A percentile compares a stretch with the other conserved stretches of the same genome.
Conservation (phyloP, 441 rosid genomes). For the Monsonia emarginata region DNA sequence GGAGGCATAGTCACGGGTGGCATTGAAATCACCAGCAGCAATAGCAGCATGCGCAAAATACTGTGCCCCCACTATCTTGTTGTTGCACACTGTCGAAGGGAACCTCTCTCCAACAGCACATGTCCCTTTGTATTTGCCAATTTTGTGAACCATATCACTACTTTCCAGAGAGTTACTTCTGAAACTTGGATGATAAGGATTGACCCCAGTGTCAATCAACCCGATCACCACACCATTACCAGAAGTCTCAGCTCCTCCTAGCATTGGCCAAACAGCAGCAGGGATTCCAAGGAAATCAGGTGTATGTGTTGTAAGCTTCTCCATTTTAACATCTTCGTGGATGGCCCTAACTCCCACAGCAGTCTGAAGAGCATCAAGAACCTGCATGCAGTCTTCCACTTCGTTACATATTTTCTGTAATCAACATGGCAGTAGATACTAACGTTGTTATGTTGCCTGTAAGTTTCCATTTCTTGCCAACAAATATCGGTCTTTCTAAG, state of each 20-base stretch:
- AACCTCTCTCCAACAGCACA: slow-evolving; percentile 31
- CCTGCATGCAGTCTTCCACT: slow-evolving; percentile 22
- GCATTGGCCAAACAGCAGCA: slow-evolving; percentile 30
- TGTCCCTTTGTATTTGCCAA: slow-evolving; percentile 32
- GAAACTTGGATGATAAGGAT: slow-evolving; percentile 45
- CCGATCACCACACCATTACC: slow-evolving; percentile 46
- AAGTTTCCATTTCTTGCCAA: not conserved
- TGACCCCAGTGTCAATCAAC: slow-evolving; percentile 41
- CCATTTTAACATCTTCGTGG: slow-evolving; percentile 39
- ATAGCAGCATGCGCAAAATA: slow-evolving; percentile 44
- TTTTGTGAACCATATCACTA: slow-evolving; percentile 6
- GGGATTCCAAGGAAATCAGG: slow-evolving; percentile 41
- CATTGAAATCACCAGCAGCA: slow-evolving; percentile 39
- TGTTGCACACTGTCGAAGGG: slow-evolving; percentile 33
- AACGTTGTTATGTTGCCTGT: too few species aligned
- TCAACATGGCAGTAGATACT: too few species aligned
- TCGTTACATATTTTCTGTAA: not conserved
- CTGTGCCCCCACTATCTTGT: slow-evolving; percentile 42
- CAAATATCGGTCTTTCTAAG: not conserved
- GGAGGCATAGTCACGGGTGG: slow-evolving; percentile 35
- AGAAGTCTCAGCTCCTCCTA: slow-evolving; percentile 33
- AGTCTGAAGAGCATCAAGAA: slow-evolving; percentile 20
- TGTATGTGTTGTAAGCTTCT: slow-evolving; percentile 40
- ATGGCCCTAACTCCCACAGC: slow-evolving; percentile 30
- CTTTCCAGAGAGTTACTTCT: slow-evolving; percentile 10